Evolutionary conservation across 2,329 filamentous ascomycete species (phyloP).

Genomic region (Ceratocystis ficicola): DNA sequence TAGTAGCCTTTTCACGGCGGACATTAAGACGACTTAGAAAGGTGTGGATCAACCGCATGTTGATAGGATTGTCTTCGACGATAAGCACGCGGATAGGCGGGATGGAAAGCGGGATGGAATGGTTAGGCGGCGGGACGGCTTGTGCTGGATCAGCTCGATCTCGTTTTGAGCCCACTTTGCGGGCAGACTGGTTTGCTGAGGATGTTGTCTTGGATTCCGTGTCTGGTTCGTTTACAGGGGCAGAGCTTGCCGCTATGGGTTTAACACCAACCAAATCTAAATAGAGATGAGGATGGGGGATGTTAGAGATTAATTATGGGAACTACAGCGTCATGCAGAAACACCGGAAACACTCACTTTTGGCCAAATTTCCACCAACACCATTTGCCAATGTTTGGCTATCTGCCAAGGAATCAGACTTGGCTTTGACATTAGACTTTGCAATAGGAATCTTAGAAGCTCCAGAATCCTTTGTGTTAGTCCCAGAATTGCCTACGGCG

Average conservation of each 20-base stretch:
- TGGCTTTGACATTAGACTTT: background rate
- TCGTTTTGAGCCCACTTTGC: background rate
- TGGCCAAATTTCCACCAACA: background rate
- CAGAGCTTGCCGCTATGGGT: background rate
- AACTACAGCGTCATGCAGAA: background rate
- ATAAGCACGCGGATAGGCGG: conserved; percentile 96
- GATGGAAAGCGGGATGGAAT: conserved; percentile 53
- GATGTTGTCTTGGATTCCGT: conserved; percentile 24
- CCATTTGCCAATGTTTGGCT: background rate
- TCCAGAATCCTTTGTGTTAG: background rate
- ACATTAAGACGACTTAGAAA: conserved; percentile 95
- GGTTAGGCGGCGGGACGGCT: conserved; percentile 43
- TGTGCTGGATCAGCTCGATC: background rate
- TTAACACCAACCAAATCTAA: background rate
- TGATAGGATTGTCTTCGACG: conserved; percentile 98
- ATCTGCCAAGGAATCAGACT: background rate
- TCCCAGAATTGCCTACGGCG: background rate
- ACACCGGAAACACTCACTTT: background rate
- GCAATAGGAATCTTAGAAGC: background rate
- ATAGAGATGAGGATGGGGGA: background rate
- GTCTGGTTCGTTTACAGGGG: background rate
- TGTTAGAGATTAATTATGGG: background rate
- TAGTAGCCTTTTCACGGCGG: conserved; percentile 93
- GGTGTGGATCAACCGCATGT: conserved; percentile 80
- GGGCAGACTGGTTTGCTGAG: background rate